Conservation (phyloP, 306 rosid species). For the Quercus alba region DNA sequence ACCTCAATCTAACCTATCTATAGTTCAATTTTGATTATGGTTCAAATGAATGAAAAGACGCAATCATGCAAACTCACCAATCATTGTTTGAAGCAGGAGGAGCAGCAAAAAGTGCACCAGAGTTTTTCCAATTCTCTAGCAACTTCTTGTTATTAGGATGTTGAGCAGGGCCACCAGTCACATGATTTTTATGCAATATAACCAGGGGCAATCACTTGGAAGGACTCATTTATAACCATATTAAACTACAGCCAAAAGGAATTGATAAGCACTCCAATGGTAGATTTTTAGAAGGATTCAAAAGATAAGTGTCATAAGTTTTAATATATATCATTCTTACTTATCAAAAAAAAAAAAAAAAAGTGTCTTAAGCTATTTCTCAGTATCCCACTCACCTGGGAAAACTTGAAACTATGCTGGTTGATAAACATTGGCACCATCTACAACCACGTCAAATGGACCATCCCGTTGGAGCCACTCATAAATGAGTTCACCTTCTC, state of each 20-base stretch:
- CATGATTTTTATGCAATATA: constrained; percentile 76
- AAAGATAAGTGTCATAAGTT: background rate
- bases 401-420: constrained; percentile 48
- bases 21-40: too few species aligned
- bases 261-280: constrained; percentile 20
- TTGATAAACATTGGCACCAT: constrained; percentile 81
- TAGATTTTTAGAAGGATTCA: background rate
- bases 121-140: constrained; percentile 65
- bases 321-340: too few species aligned
- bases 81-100: constrained; percentile 90
- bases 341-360: background rate
- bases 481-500: constrained; percentile 56
- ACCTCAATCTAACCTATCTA: background rate
- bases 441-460: constrained; percentile 84
- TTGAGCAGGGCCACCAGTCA: constrained; percentile 67
- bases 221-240: constrained; percentile 61
- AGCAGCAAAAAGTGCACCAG: constrained; percentile 71
- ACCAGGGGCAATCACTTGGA: constrained; percentile 78
- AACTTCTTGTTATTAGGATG: constrained; percentile 58
- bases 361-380: background rate
- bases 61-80: constrained; percentile 50
- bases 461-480: constrained; percentile 76
- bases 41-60: background rate
- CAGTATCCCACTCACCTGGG: constrained; percentile 46
- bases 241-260: constrained; percentile 63